A percentile compares a stretch with the other conserved stretches of the same genome.
phyloP scores from a whole-genome alignment of 1,139 yeast genomes.

The Saccharomyces uvarum region DNA sequence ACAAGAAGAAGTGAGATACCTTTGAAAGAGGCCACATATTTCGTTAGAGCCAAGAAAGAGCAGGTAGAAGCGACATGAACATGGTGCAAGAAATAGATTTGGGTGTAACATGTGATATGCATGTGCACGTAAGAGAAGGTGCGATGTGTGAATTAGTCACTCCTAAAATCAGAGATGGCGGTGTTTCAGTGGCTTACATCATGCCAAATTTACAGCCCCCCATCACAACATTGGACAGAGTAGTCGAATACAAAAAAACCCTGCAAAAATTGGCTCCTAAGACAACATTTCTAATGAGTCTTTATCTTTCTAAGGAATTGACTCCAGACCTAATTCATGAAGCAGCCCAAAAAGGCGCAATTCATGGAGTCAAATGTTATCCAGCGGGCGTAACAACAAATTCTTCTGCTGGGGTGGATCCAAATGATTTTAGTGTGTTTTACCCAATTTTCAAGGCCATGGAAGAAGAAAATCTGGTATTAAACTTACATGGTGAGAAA shows the following conservation, averaged over 20 bases:
- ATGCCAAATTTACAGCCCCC: conserved; percentile 98
- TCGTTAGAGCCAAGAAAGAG: background rate
- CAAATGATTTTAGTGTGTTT: conserved; percentile 78
- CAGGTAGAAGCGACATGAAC: background rate
- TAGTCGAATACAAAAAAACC: conserved; percentile 56
- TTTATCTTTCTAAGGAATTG: conserved; percentile 67
- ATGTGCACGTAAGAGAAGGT: conserved; percentile 92
- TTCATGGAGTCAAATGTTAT: conserved; percentile 85
- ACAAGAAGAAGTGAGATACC: too few species aligned
- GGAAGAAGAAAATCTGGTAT: conserved; percentile 67
- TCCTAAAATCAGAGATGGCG: conserved; percentile 86
- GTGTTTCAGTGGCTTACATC: conserved; percentile 80
- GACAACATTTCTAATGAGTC: conserved; percentile 85
- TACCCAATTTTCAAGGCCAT: conserved; percentile 85
- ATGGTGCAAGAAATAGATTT: conserved; percentile 38
- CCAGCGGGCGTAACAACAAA: conserved; percentile 99
- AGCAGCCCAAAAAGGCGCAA: conserved; percentile 67
- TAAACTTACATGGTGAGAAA: conserved; percentile 92
- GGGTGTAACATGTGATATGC: conserved; percentile 90
- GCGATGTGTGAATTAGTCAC: conserved; percentile 85
- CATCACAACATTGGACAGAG: conserved; percentile 69
- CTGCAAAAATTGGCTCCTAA: conserved; percentile 66
- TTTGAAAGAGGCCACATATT: background rate
- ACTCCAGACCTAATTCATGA: conserved; percentile 77
- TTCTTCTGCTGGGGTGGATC: conserved; percentile 87